These are phyloP conservation scores for Auriculariales sp. DNA, from an alignment of 768 basidiomycete species.

Conservation along the genomic window DNA sequence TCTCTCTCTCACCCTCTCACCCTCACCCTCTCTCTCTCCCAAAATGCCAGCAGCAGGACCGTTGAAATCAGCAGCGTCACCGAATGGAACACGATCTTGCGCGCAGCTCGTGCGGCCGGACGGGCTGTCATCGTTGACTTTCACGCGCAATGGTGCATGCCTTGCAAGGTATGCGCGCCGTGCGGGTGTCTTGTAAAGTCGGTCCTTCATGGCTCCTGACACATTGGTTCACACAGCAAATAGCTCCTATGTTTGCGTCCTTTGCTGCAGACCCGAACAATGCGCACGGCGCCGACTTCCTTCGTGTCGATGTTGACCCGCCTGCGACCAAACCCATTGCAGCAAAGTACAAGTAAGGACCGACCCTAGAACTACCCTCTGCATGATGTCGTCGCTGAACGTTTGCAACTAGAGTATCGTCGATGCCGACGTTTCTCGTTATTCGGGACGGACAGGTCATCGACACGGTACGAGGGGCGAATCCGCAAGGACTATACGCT, in stretches of 20 bases:
- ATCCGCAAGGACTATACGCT: not conserved
- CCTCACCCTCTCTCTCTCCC: no score
- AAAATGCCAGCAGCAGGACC: no score
- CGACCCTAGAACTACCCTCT: no score
- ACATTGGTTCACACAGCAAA: no score
- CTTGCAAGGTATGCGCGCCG: no score
- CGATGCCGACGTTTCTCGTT: not conserved
- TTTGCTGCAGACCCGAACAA: not conserved
- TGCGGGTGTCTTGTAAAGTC: no score
- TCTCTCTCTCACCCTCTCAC: no score
- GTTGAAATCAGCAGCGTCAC: not conserved
- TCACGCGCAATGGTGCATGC: not conserved
- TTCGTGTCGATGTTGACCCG: not conserved
- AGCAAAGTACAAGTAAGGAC: not conserved
- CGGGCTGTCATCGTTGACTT: conserved; percentile 1
- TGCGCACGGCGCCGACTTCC: not conserved
- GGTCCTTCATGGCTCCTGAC: no score
- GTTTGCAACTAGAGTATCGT: no score
- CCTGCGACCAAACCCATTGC: not conserved
- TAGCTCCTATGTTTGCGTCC: not conserved
- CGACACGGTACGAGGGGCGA: not conserved
- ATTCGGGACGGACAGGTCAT: not conserved
- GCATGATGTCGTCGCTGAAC: not conserved
- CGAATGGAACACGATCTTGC: not conserved
- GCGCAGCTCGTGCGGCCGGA: not conserved